Conservation (phyloP, 768 basidiomycete species). For the Suillus placidus region DNA sequence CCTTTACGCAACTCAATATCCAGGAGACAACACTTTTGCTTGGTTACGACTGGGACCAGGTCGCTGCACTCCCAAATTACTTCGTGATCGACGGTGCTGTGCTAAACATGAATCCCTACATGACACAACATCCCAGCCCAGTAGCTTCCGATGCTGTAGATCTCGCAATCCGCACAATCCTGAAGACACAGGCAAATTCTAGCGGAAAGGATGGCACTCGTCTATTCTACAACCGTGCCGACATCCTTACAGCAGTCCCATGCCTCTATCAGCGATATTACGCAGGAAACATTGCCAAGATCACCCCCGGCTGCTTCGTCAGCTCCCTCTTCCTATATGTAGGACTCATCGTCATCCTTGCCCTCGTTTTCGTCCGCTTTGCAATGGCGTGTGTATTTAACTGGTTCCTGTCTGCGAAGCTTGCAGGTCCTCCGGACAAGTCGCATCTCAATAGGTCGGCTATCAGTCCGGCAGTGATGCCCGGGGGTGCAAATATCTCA, state of each 20-base stretch:
- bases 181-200: conserved; percentile 47
- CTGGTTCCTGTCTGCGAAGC: conserved; percentile 88
- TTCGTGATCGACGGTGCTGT: conserved; percentile 93
- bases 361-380: conserved; percentile 89
- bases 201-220: conserved; percentile 90
- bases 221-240: conserved; percentile 73
- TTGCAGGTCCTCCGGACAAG: conserved; percentile 76
- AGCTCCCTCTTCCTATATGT: conserved; percentile 87
- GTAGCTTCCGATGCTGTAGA: conserved; percentile 81
- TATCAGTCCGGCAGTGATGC: conserved; percentile 95
- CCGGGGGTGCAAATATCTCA: conserved; percentile 94
- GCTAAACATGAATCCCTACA: conserved; percentile 89
- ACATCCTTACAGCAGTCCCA: conserved; percentile 66
- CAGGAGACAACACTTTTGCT: conserved; percentile 66
- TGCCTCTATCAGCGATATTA: conserved; percentile 87
- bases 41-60: conserved; percentile 93
- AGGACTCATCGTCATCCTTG: conserved; percentile 88
- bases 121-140: conserved; percentile 66
- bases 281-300: conserved; percentile 95
- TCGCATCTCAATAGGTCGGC: conserved; percentile 77
- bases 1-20: conserved; percentile 63
- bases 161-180: conserved; percentile 73
- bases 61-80: conserved; percentile 69
- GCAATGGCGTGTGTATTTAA: conserved; percentile 95
- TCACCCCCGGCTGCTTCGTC: conserved; percentile 94